Conservation (phyloP, 805 yeast species). For the Schizosaccharomyces osmophilus region DNA sequence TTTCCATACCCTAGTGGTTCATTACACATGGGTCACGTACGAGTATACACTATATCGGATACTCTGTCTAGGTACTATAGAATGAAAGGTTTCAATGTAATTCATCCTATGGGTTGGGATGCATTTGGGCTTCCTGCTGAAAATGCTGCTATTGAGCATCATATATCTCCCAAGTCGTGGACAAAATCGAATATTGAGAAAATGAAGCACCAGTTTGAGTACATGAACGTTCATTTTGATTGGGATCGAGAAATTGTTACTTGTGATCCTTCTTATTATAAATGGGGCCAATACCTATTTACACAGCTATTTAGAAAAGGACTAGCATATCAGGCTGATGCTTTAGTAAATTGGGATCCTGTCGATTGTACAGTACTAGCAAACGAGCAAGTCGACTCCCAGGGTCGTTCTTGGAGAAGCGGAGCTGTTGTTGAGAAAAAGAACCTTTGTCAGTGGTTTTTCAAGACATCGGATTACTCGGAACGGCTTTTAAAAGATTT, state of each 20-base stretch:
- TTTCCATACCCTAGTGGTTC: constrained; percentile 92
- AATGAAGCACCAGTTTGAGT: constrained; percentile 62
- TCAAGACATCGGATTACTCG: constrained; percentile 70
- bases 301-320: constrained; percentile 48
- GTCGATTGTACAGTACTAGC: constrained; percentile 85
- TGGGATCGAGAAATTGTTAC: constrained; percentile 78
- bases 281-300: constrained; percentile 78
- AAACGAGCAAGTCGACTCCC: constrained; percentile 79
- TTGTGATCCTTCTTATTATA: constrained; percentile 66
- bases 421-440: constrained; percentile 82
- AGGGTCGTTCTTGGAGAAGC: constrained; percentile 88
- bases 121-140: constrained; percentile 97
- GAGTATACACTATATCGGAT: constrained; percentile 84
- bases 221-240: constrained; percentile 68
- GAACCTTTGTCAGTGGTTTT: constrained; percentile 73
- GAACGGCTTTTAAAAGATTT: constrained; percentile 41
- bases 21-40: constrained; percentile 77
- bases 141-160: constrained; percentile 82
- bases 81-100: constrained; percentile 48
- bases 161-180: constrained; percentile 61
- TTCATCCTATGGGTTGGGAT: constrained; percentile 99
- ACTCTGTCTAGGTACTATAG: constrained; percentile 55
- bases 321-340: constrained; percentile 60
- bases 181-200: constrained; percentile 52
- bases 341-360: constrained; percentile 95